Percentiles rank a stretch among this genome's conserved stretches.
These are phyloP conservation scores for Pichia sp. DNA, from an alignment of 1,139 yeast species.

Conservation along the genomic window DNA sequence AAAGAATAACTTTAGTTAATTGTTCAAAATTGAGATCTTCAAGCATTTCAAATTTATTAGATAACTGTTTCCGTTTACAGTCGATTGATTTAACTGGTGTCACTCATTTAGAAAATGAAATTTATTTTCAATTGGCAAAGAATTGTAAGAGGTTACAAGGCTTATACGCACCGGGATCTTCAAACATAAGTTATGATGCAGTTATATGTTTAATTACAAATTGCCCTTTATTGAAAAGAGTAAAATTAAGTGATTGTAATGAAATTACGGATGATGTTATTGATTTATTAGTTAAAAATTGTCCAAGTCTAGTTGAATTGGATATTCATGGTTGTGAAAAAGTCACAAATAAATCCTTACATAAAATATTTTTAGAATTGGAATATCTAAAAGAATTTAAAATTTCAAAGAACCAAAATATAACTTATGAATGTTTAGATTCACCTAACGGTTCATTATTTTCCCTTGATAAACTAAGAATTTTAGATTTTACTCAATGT, in stretches of 20 bases:
- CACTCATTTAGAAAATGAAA: constrained; percentile 58
- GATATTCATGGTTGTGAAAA: constrained; percentile 82
- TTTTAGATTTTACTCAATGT: constrained; percentile 83
- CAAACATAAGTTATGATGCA: constrained; percentile 58
- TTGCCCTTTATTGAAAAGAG: constrained; percentile 75
- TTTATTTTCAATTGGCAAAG: constrained; percentile 62
- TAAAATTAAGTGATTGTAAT: constrained; percentile 70
- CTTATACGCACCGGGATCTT: constrained; percentile 82
- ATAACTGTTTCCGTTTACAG: constrained; percentile 64
- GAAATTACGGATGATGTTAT: constrained; percentile 66
- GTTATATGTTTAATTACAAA: constrained; percentile 51
- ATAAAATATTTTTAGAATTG: constrained; percentile 56
- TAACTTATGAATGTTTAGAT: constrained; percentile 59
- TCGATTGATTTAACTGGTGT: constrained; percentile 90
- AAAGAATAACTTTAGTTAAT: constrained; percentile 78
- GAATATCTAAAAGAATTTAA: constrained; percentile 78
- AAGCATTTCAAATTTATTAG: constrained; percentile 57
- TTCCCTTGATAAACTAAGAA: constrained; percentile 54
- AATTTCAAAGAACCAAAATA: constrained; percentile 64
- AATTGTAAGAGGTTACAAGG: constrained; percentile 82
- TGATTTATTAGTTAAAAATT: constrained; percentile 54
- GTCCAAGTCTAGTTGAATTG: constrained; percentile 80
- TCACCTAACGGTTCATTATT: constrained; percentile 34
- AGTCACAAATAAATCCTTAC: constrained; percentile 58
- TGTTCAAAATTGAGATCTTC: constrained; percentile 60